Base-by-base conservation (phyloP, 352 stramenopile genomes). In the Phytophthora pseudosyringae region DNA sequence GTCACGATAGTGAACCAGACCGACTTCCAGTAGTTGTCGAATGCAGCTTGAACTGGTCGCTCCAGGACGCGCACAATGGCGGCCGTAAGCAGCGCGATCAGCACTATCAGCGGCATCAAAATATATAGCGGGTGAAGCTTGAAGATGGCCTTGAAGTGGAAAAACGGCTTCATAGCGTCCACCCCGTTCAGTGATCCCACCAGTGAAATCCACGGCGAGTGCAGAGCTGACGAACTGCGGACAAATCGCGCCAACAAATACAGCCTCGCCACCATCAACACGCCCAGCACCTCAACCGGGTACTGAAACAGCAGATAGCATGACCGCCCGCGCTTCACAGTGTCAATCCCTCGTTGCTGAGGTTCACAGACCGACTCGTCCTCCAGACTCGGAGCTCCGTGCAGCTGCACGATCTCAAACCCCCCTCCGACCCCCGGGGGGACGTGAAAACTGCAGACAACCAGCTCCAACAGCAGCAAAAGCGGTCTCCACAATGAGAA, bases 81-180 rank as follows among this genome's bases (percentile, higher is more conserved):
- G 9, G 83, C 80, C 10, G 80, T 86, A 33, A 93, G 62, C 39
- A 90, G 73, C 26, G 74, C 80, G 54, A 81, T 85, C 15, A 91
- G 57, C 33, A 88, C 43, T 40, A 80, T 73, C 26, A 90, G 54
- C 0, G 78, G 78, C 31, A 93, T 50, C n/a, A 93, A 60, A 7
- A 93, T 59, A 13, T 81, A 75, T 33, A 90, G 65, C 28, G 83
- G 83, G 7, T 71, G 71, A 36, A 88, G 79, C 62, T 88, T 91
- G 66, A 93, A 93, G 16, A 93, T 77, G 32, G 81, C 76, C 39
- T 91, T 90, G 60, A 93, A 93, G 57, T 93, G 83, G 46, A 93
- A 93, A 46, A 88, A 89, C 6, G 83, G 83, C n/a, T 67, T 73
- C 81, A 91, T 88, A 7, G 81, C 74, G 47, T 93, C 86, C 53